A percentile compares a stretch with the other conserved stretches of the same genome.
Conservation (phyloP, 163 green algal species). For the Scenedesmus sp. region DNA sequence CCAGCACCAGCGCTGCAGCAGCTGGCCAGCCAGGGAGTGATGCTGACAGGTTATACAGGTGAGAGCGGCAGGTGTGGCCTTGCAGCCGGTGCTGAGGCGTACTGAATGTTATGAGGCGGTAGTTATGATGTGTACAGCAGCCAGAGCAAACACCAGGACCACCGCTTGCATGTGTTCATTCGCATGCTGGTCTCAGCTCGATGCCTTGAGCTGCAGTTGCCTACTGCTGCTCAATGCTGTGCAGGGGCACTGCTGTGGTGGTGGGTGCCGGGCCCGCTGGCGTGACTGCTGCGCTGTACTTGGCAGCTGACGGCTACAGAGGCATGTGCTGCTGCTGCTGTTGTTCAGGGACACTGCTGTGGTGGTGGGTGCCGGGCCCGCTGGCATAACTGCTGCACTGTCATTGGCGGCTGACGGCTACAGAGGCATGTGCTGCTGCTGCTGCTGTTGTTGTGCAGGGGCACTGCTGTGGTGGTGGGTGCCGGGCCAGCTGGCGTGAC, state of each 20-base stretch:
- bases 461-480: not conserved
- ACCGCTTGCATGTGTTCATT: too few species aligned
- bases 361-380: slow-evolving; percentile 31
- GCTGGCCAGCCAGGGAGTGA: not conserved
- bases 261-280: not conserved
- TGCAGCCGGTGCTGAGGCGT: not conserved
- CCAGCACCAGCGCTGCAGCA: not conserved
- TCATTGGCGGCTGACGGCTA: slow-evolving; percentile 25
- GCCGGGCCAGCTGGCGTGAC: not conserved
- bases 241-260: not conserved
- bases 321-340: not conserved
- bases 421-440: slow-evolving; percentile 20
- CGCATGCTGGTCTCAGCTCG: too few species aligned
- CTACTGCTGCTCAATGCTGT: not conserved
- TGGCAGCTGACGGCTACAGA: too few species aligned
- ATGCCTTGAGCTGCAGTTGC: too few species aligned
- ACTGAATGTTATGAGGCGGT: too few species aligned
- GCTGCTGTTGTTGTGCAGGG: not conserved
- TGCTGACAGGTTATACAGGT: not conserved
- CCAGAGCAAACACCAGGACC: too few species aligned
- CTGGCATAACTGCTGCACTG: slow-evolving; percentile 38
- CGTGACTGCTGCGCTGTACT: too few species aligned
- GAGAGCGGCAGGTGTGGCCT: not conserved
- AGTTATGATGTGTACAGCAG: too few species aligned
- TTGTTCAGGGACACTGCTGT: slow-evolving; percentile 17